Conservation (phyloP, 2,329 filamentous ascomycete species). For the Beauveria medogensis region DNA sequence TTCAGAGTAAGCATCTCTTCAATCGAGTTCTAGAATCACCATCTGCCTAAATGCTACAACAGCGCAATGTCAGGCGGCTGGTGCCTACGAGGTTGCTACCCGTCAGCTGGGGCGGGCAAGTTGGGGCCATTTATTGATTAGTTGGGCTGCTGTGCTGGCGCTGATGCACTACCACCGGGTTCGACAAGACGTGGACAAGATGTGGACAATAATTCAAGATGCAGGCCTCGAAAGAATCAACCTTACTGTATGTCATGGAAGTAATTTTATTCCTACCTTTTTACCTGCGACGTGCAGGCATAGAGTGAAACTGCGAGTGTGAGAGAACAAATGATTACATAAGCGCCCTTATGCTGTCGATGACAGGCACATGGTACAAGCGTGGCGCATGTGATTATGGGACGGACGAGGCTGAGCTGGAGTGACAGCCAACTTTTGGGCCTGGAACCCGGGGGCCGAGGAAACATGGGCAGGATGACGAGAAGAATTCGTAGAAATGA, state of each 20-base stretch:
- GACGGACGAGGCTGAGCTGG: not conserved
- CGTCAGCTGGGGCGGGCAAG: not conserved
- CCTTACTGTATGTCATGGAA: too few species aligned
- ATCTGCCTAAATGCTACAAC: not conserved
- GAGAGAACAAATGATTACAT: not conserved
- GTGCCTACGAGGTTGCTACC: not conserved
- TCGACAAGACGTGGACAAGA: too few species aligned
- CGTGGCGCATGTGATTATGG: constrained; percentile 4
- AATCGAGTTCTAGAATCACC: not conserved
- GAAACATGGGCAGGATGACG: not conserved
- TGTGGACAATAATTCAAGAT: too few species aligned
- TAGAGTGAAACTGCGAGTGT: not conserved
- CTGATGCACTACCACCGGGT: not conserved
- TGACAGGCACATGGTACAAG: not conserved
- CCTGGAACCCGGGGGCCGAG: not conserved
- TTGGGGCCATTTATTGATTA: not conserved
- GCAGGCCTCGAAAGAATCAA: too few species aligned
- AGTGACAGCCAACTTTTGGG: not conserved
- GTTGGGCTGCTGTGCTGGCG: not conserved
- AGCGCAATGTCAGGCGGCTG: not conserved
- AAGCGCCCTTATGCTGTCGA: not conserved
- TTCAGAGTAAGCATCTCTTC: not conserved
- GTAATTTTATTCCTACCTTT: too few species aligned
- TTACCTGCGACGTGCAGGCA: not conserved
- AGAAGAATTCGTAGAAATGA: not conserved